Evolutionary conservation across 2,329 filamentous ascomycete species (phyloP), one percentile per base, ranked within the genome.

Genomic region (Aspergillus melleus): DNA sequence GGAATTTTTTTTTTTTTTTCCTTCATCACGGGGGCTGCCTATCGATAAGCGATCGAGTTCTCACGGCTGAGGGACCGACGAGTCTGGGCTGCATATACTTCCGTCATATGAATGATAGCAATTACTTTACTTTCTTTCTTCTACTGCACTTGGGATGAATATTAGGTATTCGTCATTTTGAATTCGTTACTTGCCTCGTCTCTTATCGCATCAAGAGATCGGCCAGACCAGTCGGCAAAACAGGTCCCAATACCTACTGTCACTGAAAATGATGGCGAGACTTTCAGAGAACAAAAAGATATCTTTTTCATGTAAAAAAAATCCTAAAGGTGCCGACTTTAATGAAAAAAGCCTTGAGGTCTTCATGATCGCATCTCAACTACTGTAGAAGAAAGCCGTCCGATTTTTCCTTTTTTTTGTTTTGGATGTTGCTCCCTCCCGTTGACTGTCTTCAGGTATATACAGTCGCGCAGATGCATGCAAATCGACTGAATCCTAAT

Each of bases 321-420:
- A 20, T 47, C 19, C 66, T 61, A 66, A 66, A 64, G 67, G 65
- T 70, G 58, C 58, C 55, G 62, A 65, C 64, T 60, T 56, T 9
- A 29, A 29, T 29, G 3, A n/a, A 42, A 52, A 55, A 63, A 64
- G 55, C 54, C 56, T 68, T 29, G 66, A 64, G 67, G 70, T 70
- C 69, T 75, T 77, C 75, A 73, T 77, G 71, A 76, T 74, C 72
- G 70, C 74, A 75, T 76, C 72, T 71, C 71, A 74, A 74, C 74
- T 76, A 76, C 74, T 71, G 68, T 63, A 68, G 70, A 74, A 72
- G 66, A 74, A 75, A 75, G 72, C 70, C 70, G 69, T 74, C 72
- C 71, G 69, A 71, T 70, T 72, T 64, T 70, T 47, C 44, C 44
- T 47, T 24, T 69, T 72, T 69, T 70, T 75, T 16, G 32, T 70